These are phyloP conservation scores for Zelopaecilomyces penicillatus DNA, from an alignment of 2,329 filamentous ascomycete species.

Conservation along the genomic window DNA sequence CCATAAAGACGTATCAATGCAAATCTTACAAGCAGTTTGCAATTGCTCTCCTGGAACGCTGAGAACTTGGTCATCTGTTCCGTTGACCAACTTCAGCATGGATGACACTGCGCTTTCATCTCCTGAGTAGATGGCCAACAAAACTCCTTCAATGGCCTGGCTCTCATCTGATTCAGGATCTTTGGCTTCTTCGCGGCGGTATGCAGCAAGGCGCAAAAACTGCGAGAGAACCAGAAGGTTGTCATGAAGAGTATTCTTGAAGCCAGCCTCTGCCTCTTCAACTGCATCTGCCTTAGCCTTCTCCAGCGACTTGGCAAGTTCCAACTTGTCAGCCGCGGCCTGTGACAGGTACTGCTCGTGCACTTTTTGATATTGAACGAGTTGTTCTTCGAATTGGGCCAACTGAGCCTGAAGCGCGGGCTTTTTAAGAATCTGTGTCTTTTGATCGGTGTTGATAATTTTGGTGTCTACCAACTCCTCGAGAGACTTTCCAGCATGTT, in stretches of 20 bases:
- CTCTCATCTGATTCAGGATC: conserved; percentile 61
- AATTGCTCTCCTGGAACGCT: conserved; percentile 58
- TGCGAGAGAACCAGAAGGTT: conserved; percentile 65
- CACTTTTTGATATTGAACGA: conserved; percentile 65
- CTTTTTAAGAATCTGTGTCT: conserved; percentile 69
- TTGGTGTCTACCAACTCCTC: conserved; percentile 63
- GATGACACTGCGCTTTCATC: conserved; percentile 65
- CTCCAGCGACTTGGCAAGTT: conserved; percentile 50
- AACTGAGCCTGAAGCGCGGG: conserved; percentile 62
- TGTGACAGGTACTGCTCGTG: conserved; percentile 62
- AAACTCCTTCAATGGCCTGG: conserved; percentile 70
- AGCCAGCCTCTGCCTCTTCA: conserved; percentile 41
- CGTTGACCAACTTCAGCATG: conserved; percentile 70
- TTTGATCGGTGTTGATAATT: conserved; percentile 76
- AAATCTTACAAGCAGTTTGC: conserved; percentile 60
- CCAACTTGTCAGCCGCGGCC: conserved; percentile 48
- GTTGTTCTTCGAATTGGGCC: conserved; percentile 63
- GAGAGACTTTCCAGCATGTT: conserved; percentile 61
- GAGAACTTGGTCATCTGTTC: conserved; percentile 56
- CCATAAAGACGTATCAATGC: neutral
- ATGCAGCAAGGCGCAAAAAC: conserved; percentile 72
- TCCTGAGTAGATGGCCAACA: conserved; percentile 71
- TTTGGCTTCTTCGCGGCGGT: conserved; percentile 62
- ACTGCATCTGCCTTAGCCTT: conserved; percentile 46
- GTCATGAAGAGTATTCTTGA: conserved; percentile 49